Evolutionary conservation across 257 asterid genomes (phyloP), one percentile per base, ranked within the genome.

Genomic region (Datura wrightii): DNA sequence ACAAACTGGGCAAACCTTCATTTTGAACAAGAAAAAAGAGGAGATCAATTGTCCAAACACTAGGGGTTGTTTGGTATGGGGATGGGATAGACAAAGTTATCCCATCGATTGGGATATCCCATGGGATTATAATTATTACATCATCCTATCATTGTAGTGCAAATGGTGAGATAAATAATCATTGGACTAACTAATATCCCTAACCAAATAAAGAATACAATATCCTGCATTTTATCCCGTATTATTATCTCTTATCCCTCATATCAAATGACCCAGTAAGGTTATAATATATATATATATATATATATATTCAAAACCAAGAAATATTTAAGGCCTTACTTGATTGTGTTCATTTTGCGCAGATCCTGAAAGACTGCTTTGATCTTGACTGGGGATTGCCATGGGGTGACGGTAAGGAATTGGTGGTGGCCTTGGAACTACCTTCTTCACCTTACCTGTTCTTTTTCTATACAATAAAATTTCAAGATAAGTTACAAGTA

Each of bases 1-100:
- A 91, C 97, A 94, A 87, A 94, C 88, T 10, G 98, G 96, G 81
- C 97, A 94, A 41, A 48, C 90, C 97, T 92, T 86, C 89, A 85
- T 84, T 54, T 41, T 82, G n/a, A 82, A 19, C 13, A 44, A 58
- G 13, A 7, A 8, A 56, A 19, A 79, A 2, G 11, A 84, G 72
- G 48, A 36, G 2, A 72, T 44, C 2, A 72, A 10, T 44, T 41
- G 15, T 41, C 7, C 2, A 53, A 81, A 52, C 48, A 65, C 39
- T 19, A 66, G 5, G 48, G 31, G 31, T 24, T 24, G 31, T 24
- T 24, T 24, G 31, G 31, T 24, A 24, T 24, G 31, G 31, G 31
- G 31, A 24, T 24, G 31, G 31, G 31, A 24, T 24, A 24, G 31
- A 24, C 31, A 24, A 24, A 24, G 31, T 24, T 24, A 24, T 24